Base-by-base conservation (phyloP, 371 early-diverging fungal genomes). In the Cokeromyces recurvatus region DNA sequence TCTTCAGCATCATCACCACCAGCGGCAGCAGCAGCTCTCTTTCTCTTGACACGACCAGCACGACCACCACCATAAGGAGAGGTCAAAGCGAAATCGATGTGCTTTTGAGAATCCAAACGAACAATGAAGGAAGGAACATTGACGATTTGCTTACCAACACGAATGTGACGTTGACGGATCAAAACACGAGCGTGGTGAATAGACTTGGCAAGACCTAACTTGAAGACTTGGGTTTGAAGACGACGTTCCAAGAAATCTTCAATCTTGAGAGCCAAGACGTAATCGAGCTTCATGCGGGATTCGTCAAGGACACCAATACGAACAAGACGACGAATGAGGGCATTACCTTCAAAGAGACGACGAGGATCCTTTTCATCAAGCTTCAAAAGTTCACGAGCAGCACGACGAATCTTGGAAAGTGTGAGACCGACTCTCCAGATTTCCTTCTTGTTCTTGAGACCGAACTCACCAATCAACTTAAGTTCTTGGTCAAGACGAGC, bases 131-230 rank as follows among this genome's bases (percentile, higher is more conserved):
- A 87, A 46, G 98, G 95, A 48, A 97, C 89, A 76, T 95, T 87
- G 72, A 97, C 97, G 52, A 98, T 88, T 84, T 95, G 97, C 87
- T 95, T 96, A 72, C 98, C 98, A 68, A 98, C 98, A 62, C 90
- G 91, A 74, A 98, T 98, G 89, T 98, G 98, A 58, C 91, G 87
- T 75, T 95, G 96, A 63, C 91, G 89, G 81, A 99, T 99, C 66
- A 99, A 78, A 66, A 95, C 95, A 84, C 99, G 94, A 51, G 99
- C 99, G 77, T 99, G 98, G 85, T 99, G 99, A 65, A 99, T 93
- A 55, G 95, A 95, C 85, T 92, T 97, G 78, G 99, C 99, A 51
- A 99, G 81, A 56, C 99, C 99, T 49, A 89, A 82, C 87, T 95
- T 94, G 90, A 95, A 96, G 57, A 99, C 99, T 83, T 94, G 95